These are phyloP conservation scores for Teratosphaeria destructans DNA, from an alignment of 2,329 filamentous ascomycete genomes.

Conservation along the genomic window DNA sequence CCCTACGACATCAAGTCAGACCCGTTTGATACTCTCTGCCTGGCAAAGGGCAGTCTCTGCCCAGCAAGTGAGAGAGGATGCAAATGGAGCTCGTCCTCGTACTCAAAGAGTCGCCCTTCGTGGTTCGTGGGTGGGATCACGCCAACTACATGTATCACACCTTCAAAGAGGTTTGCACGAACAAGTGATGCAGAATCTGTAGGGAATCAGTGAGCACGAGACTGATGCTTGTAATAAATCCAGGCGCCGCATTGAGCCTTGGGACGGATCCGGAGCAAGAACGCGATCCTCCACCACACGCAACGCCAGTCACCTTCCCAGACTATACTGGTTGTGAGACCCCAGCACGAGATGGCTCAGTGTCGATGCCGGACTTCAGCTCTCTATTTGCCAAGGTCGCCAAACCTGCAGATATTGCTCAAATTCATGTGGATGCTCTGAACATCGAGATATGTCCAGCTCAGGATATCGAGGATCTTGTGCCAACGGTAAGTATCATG, in stretches of 20 bases:
- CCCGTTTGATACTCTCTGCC: neutral
- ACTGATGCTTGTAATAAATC: neutral
- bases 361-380: constrained; percentile 29
- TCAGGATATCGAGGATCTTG: constrained; percentile 30
- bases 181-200: neutral
- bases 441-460: constrained; percentile 32
- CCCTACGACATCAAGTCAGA: neutral
- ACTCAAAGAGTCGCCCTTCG: neutral
- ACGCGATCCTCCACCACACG: constrained; percentile 18
- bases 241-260: constrained; percentile 3
- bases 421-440: constrained; percentile 30
- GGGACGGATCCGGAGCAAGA: constrained; percentile 16
- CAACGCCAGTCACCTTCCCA: constrained; percentile 20
- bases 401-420: constrained; percentile 32
- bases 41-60: neutral
- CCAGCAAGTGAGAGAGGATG: neutral
- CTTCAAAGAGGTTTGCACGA: neutral
- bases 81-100: neutral
- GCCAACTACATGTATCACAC: neutral
- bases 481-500: constrained; percentile 16
- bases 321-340: neutral
- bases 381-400: constrained; percentile 33
- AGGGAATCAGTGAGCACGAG: neutral
- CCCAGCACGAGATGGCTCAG: constrained; percentile 9
- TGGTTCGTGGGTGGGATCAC: neutral